These are phyloP conservation scores for Annona squamosa DNA, from an alignment of 164 flowering plant species.

Conservation along the genomic window DNA sequence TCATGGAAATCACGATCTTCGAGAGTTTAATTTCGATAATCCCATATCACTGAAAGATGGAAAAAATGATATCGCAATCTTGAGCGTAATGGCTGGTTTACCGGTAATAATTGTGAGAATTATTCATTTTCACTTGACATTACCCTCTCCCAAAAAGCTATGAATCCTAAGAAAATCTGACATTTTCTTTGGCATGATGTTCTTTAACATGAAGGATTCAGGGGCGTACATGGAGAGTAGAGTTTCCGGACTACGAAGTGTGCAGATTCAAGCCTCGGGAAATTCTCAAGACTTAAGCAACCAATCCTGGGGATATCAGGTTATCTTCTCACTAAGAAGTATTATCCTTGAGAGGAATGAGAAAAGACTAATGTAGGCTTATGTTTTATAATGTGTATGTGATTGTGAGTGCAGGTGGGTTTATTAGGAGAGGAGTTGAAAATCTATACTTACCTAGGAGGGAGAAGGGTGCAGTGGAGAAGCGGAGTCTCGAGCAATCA, in stretches of 20 bases:
- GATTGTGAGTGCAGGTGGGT: slow-evolving; percentile 34
- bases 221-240: slow-evolving; percentile 52
- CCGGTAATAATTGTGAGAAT: slow-evolving; percentile 42
- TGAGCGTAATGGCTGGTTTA: slow-evolving; percentile 80
- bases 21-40: slow-evolving; percentile 24
- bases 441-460: slow-evolving; percentile 21
- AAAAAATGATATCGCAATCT: slow-evolving; percentile 51
- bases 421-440: slow-evolving; percentile 34
- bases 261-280: slow-evolving; percentile 21
- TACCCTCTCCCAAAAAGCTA: not conserved
- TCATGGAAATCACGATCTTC: slow-evolving; percentile 42
- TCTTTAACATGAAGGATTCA: slow-evolving; percentile 40
- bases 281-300: slow-evolving; percentile 19
- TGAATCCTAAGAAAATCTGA: not conserved
- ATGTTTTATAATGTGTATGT: not conserved
- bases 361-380: not conserved
- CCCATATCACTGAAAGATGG: slow-evolving; percentile 36
- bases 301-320: slow-evolving; percentile 59
- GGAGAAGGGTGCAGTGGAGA: slow-evolving; percentile 26
- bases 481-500: slow-evolving; percentile 9
- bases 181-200: slow-evolving; percentile 6
- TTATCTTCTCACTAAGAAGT: slow-evolving; percentile 1
- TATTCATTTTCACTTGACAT: not conserved
- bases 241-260: slow-evolving; percentile 33
- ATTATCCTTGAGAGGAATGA: not conserved